phyloP scores from a whole-genome alignment of 495 filamentous ascomycete species.

The Penicillium daleae region DNA sequence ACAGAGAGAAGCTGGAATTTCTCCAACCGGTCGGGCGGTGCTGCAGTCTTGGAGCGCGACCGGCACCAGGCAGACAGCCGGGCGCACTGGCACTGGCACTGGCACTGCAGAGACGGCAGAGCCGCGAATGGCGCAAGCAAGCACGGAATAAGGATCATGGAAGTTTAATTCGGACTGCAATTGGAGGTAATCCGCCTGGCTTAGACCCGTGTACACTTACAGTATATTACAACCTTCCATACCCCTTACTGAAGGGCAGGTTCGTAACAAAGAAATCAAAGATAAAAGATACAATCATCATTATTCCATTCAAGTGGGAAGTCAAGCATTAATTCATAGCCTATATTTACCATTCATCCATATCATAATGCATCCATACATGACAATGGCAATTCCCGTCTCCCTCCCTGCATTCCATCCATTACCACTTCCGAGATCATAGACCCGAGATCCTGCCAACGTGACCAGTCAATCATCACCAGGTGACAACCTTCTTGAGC shows the following conservation, averaged over 20 bases:
- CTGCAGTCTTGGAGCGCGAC: not conserved
- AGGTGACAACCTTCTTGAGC: constrained; percentile 13
- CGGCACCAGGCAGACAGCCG: constrained; percentile 1
- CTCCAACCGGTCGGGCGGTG: not conserved
- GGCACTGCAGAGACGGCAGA: constrained; percentile 14
- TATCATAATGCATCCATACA: not conserved
- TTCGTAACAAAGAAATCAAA: not conserved
- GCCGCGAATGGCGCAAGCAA: constrained; percentile 30
- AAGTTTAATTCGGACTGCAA: constrained; percentile 10
- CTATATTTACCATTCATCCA: not conserved
- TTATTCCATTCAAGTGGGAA: not conserved
- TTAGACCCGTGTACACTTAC: no score
- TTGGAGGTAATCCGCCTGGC: not conserved
- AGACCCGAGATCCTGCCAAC: not conserved
- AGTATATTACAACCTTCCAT: not conserved
- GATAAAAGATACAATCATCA: not conserved
- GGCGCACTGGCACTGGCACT: no score
- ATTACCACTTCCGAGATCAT: constrained; percentile 1
- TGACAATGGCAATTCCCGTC: not conserved
- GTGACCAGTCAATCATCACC: not conserved
- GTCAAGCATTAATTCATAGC: not conserved
- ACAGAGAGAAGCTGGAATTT: no score
- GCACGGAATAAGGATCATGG: constrained; percentile 20
- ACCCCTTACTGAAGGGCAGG: not conserved
- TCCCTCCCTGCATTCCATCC: not conserved